Conservation (phyloP, 495 filamentous ascomycete genomes). For the Pseudoneurospora amorphoporcata region DNA sequence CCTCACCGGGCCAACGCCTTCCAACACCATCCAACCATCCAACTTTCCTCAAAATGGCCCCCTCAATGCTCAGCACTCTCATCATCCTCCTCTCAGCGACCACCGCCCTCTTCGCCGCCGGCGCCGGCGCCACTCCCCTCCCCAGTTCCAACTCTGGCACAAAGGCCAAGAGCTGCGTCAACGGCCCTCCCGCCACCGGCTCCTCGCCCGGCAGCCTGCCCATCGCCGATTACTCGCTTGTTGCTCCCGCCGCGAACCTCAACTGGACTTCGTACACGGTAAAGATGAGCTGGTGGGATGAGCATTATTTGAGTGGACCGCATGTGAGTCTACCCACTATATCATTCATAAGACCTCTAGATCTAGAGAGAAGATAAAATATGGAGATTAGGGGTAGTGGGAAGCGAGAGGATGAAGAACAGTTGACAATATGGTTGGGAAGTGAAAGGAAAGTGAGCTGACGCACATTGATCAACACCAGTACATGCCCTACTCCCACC, state of each 20-base stretch:
- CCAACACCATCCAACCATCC: not conserved
- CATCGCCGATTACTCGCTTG: constrained; percentile 15
- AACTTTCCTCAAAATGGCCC: not conserved
- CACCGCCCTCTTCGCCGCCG: not conserved
- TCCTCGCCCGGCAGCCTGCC: constrained; percentile 2
- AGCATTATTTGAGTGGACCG: constrained; percentile 18
- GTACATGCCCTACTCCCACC: constrained; percentile 11
- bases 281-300: constrained; percentile 8
- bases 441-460: not conserved
- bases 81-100: not conserved
- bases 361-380: too few relatives aligned
- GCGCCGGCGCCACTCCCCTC: not conserved
- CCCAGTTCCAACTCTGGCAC: not conserved
- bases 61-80: not conserved
- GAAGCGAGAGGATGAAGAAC: too few relatives aligned
- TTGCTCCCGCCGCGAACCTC: constrained; percentile 3
- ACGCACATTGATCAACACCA: not conserved
- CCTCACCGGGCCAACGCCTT: not conserved
- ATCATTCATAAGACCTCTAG: too few relatives aligned
- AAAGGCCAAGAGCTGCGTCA: constrained; percentile 8
- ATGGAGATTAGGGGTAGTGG: too few relatives aligned
- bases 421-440: not conserved
- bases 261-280: constrained; percentile 12
- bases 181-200: constrained; percentile 10
- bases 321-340: constrained; percentile 8